phyloP scores from a whole-genome alignment of 805 yeast species.

The Saturnispora zaruensis region DNA sequence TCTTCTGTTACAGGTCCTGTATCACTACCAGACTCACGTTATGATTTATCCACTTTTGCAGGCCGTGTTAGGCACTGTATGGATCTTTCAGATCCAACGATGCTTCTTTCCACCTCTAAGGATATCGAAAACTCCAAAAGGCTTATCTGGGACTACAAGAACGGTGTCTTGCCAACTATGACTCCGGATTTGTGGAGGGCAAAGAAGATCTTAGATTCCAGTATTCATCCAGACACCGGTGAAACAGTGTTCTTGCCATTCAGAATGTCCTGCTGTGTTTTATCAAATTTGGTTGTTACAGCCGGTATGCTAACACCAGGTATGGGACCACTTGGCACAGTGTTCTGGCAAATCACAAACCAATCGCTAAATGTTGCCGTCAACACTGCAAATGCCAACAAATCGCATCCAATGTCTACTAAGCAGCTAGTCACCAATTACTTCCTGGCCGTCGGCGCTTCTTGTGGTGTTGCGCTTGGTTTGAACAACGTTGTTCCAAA shows the following conservation, averaged over 20 bases:
- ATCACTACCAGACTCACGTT: slow-evolving; percentile 69
- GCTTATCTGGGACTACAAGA: slow-evolving; percentile 61
- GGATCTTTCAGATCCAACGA: slow-evolving; percentile 84
- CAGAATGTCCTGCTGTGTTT: slow-evolving; percentile 93
- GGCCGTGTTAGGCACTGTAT: slow-evolving; percentile 95
- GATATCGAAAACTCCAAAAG: slow-evolving; percentile 60
- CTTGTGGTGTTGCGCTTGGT: slow-evolving; percentile 93
- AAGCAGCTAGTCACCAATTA: slow-evolving; percentile 72
- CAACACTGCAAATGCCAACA: slow-evolving; percentile 92
- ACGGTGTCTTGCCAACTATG: slow-evolving; percentile 56
- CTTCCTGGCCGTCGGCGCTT: slow-evolving; percentile 82
- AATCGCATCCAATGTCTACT: slow-evolving; percentile 82
- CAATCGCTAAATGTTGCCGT: slow-evolving; percentile 96
- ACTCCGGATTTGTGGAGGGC: slow-evolving; percentile 84
- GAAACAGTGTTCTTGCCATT: slow-evolving; percentile 88
- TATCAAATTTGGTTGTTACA: slow-evolving; percentile 89
- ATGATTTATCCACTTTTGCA: slow-evolving; percentile 75
- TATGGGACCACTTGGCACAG: slow-evolving; percentile 78
- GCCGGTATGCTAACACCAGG: slow-evolving; percentile 98
- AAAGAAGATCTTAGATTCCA: slow-evolving; percentile 78
- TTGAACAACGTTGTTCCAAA: slow-evolving; percentile 86
- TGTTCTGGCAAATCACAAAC: slow-evolving; percentile 97
- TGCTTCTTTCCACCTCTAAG: slow-evolving; percentile 62
- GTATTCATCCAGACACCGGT: slow-evolving; percentile 95
- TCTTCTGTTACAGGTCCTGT: slow-evolving; percentile 80